Conservation (phyloP, 2,329 filamentous ascomycete species). For the Hymenoscyphus infarciens region DNA sequence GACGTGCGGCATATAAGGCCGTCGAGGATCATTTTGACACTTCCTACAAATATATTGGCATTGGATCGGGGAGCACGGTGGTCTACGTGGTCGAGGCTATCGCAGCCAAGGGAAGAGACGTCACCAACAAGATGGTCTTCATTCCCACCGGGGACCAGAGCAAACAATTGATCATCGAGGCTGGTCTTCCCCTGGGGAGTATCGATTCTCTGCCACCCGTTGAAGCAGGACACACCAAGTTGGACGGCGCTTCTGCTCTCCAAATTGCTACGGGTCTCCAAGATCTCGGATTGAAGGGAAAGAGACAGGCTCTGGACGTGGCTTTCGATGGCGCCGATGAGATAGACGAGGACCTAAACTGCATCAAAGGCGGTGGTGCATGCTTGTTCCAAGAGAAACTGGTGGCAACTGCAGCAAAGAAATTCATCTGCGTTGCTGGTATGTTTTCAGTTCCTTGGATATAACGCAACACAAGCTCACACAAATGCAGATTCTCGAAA, state of each 20-base stretch:
- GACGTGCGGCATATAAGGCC: constrained; percentile 68
- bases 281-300: constrained; percentile 36
- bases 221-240: constrained; percentile 22
- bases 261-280: constrained; percentile 53
- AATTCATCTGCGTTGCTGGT: constrained; percentile 86
- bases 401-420: constrained; percentile 77
- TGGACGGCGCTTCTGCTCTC: constrained; percentile 56
- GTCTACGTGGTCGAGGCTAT: constrained; percentile 85
- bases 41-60: constrained; percentile 64
- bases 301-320: constrained; percentile 66
- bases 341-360: constrained; percentile 90
- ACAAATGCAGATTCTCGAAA: constrained; percentile 78
- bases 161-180: constrained; percentile 76
- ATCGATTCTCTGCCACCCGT: constrained; percentile 36
- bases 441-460: constrained; percentile 31
- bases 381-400: constrained; percentile 98
- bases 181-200: constrained; percentile 68
- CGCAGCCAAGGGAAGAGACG: constrained; percentile 51
- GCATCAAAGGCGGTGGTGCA: constrained; percentile 97
- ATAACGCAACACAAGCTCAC: constrained; percentile 10
- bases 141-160: constrained; percentile 70
- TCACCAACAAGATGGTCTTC: constrained; percentile 69
- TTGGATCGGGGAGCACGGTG: constrained; percentile 78
- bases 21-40: constrained; percentile 68
- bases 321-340: constrained; percentile 97